Percentiles rank a stretch among this genome's conserved stretches.
Evolutionary conservation across 257 asterid genomes (phyloP).

Genomic region (Leptodermis oblonga): DNA sequence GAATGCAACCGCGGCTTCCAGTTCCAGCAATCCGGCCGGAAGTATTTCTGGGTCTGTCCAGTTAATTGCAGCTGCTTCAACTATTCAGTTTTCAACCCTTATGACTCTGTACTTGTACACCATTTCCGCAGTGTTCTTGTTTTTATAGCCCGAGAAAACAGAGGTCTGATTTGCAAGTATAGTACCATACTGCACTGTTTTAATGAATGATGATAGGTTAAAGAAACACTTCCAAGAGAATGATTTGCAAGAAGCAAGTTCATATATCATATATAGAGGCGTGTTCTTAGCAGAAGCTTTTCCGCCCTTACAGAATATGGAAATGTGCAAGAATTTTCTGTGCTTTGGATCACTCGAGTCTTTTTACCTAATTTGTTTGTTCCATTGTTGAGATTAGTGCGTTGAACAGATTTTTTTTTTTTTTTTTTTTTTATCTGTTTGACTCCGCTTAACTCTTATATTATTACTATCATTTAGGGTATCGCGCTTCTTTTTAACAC

Average conservation of each 20-base stretch:
- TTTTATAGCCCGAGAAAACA: constrained; percentile 25
- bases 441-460: background rate
- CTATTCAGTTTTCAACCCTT: constrained; percentile 26
- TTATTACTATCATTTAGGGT: background rate
- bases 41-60: constrained; percentile 96
- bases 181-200: constrained; percentile 21
- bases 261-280: background rate
- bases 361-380: background rate
- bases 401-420: background rate
- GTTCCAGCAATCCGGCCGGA: constrained; percentile 42
- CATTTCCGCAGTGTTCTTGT: constrained; percentile 27
- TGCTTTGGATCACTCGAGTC: too few species aligned
- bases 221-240: background rate
- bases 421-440: too few species aligned
- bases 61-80: constrained; percentile 61
- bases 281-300: too few species aligned
- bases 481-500: too few species aligned
- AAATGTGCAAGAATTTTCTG: background rate
- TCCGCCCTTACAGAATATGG: background rate
- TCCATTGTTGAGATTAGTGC: background rate
- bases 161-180: constrained; percentile 27
- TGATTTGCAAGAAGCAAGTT: background rate
- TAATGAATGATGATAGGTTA: background rate
- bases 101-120: constrained; percentile 22
- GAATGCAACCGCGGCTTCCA: constrained; percentile 44